Percentiles rank a stretch among this genome's conserved stretches.
phyloP scores from a whole-genome alignment of 345 rosid species.

The Psidium friedrichsthalianum region DNA sequence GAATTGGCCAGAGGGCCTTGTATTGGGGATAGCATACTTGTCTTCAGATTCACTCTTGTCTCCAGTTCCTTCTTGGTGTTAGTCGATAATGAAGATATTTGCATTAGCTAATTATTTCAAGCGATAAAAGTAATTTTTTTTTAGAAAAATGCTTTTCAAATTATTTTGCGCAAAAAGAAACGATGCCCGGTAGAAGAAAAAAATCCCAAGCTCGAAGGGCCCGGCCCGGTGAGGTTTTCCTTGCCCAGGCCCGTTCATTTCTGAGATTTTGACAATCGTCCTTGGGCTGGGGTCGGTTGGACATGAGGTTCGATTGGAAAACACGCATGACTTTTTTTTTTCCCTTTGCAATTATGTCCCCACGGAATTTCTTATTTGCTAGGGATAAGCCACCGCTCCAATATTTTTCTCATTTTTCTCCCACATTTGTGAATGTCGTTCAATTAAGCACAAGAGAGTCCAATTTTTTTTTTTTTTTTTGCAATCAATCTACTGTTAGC shows the following conservation, averaged over 20 bases:
- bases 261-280: neutral
- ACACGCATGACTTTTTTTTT: neutral
- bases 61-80: too few relatives aligned
- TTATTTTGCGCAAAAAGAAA: too few relatives aligned
- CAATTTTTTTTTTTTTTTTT: neutral
- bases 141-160: too few relatives aligned
- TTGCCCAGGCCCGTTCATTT: neutral
- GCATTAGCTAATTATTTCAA: too few relatives aligned
- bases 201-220: neutral
- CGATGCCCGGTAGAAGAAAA: too few relatives aligned
- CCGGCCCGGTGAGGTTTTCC: neutral
- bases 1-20: too few relatives aligned
- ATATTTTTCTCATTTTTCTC: neutral
- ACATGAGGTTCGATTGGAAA: neutral
- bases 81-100: too few relatives aligned
- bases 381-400: neutral
- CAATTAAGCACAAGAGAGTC: neutral
- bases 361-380: neutral
- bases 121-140: too few relatives aligned
- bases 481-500: neutral
- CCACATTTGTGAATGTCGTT: neutral
- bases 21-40: too few relatives aligned
- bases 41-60: too few relatives aligned
- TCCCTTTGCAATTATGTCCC: neutral
- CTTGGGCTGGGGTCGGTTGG: neutral